Base-by-base conservation (phyloP, 805 yeast genomes). In the Blastobotrys muscicola region DNA sequence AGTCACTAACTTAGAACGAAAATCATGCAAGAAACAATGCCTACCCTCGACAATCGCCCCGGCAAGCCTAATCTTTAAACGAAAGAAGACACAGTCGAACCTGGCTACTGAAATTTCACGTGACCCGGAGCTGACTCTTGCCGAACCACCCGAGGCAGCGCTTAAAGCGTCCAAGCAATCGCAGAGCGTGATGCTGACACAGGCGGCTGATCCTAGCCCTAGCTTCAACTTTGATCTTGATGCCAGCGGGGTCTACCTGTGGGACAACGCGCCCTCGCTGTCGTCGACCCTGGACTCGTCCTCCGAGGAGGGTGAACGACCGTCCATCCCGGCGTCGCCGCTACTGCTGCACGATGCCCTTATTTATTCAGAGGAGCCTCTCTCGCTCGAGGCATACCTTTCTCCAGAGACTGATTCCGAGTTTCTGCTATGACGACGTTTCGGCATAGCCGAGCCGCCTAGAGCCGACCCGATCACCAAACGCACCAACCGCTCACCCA, bases 361-460 rank as follows among this genome's bases (percentile, higher is more conserved):
- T 7, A 20, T 36, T 20, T 39, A 39, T 23, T 14, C 44, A n/a
- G 46, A 44, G 29, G 39, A 39, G 11, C 32, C 39, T 43, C 34
- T 44, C n/a, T 26, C 46, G 14, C 44, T 52, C 14, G 56, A 52
- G 31, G 43, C 47, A 16, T 52, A 52, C 36, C 43, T 54, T 29
- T 50, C 56, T 8, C 56, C 57, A 11, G 57, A 49, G 33, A 47
- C 50, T 30, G 53, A 50, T 13, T 49, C 48, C 10, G 43, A 38
- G 29, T 15, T 50, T 37, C 26, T 20, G 26, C 26, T 20, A 20
- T 20, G 26, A 20, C 26, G 50, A 48, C 30, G 48, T 50, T 33
- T 50, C 46, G 29, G 43, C 23, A n/a, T 40, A 33, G 14, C 13
- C 16, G n/a, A 14, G 42, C 16, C 11, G 29, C 26, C 5, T 29